Base-by-base conservation (phyloP, 805 yeast species). In the Candida sanyiensis region DNA sequence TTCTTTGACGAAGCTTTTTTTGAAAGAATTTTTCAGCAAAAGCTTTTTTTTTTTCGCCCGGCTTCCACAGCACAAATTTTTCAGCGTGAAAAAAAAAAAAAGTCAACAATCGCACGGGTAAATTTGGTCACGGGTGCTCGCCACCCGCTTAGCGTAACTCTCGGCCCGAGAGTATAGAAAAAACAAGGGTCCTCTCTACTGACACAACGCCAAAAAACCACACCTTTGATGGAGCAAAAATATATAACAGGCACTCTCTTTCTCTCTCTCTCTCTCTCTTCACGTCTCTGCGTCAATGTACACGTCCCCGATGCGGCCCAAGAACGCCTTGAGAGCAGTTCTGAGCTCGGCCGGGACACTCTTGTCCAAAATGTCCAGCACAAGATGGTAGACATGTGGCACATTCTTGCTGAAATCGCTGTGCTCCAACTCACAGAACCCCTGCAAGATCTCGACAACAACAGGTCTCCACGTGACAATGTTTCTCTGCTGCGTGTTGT, bases 381-480 rank as follows among this genome's bases (percentile, higher is more conserved):
- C 76, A 36, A 77, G 63, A 24, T 67, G 69, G 58, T 81, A 83
- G 64, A 82, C 72, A 15, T 58, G 66, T 0, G 86, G 77, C 49
- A 83, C 71, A 51, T 75, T 68, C 37, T 59, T 58, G 25, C 57
- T 57, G 57, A 86, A 87, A 58, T 87, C 95, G 1, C 64, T 74
- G 36, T 79, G 84, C 50, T 83, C 84, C 48, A 93, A 71, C 53
- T 80, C 84, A 33, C 77, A 75, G 52, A 80, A 82, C 3, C 95
- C 96, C 57, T 83, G 88, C 46, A 82, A 65, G 18, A 93, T 83
- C 57, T 84, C 95, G 24, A 85, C 82, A 28, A 90, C 87, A 15
- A 93, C 97, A 0, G 97, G 97, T 51, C 83, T 72, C 94, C 97
- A 83, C 4, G 94, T 80, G 13, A 75, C 69, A 31, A 90, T 77